Base-by-base conservation (phyloP, 257 asterid genomes). In the Prunella vulgaris region DNA sequence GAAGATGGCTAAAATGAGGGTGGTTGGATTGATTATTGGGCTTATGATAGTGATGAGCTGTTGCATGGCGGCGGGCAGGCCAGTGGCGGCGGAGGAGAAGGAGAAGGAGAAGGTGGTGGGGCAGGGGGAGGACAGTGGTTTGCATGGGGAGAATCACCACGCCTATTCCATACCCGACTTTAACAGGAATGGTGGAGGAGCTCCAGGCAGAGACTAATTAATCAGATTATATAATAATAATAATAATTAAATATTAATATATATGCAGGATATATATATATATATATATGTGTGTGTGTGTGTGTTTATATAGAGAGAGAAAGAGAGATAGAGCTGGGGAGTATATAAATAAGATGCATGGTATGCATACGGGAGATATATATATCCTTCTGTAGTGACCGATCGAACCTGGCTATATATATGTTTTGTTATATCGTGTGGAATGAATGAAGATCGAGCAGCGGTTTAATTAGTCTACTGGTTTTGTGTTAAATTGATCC, bases 91-190 rank as follows among this genome's bases (percentile, higher is more conserved):
- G 22, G 59, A 15, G 17, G 13, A 17, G 27, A 4, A 5, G 57
- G 56, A 1, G 58, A 14, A 49, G 12, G 10, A 0, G 4, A 17
- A 0, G 61, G 30, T 0, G 35, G 30, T 13, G 20, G 65, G 10
- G 7, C 8, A 3, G 10, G 70, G 20, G 7, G 17, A 7, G 25
- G 77, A 60, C 3, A 69, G 14, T 61, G 65, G 69, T 51, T n/a
- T 60, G 73, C 30, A 65, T 3, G 82, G 81, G 21, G 82, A 78
- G 6, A 78, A 78, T 56, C 86, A 78, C 53, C 83, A 81, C 66
- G 64, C 56, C 60, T 75, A 54, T 28, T 76, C 74, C 46, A 78
- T 78, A 64, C 83, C 79, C 0, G 83, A 68, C 38, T 73, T 82
- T 77, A 73, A 73, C 72, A 57, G 74, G 22, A 70, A 76, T 30